Evolutionary conservation across 2,329 filamentous ascomycete genomes (phyloP).

Genomic region (Neonectria coccinea): DNA sequence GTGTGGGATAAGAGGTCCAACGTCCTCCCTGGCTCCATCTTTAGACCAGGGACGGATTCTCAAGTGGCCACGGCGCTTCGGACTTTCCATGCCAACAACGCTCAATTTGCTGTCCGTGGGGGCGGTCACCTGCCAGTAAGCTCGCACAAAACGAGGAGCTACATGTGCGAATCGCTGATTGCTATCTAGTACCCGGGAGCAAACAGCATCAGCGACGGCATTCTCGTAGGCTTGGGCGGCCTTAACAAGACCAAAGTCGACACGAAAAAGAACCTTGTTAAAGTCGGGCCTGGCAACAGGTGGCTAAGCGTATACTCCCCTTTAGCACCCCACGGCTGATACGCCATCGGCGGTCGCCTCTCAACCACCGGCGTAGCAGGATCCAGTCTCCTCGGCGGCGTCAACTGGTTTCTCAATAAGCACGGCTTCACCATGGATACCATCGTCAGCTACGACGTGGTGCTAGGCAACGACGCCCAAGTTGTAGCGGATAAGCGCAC

Average conservation of each 20-base stretch:
- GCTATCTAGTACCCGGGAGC: neutral
- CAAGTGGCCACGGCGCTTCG: neutral
- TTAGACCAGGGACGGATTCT: neutral
- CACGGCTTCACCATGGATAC: neutral
- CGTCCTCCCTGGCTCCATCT: neutral
- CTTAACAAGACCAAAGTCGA: neutral
- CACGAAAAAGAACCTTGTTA: neutral
- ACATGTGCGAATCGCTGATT: neutral
- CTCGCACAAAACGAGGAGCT: neutral
- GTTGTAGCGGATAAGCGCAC: neutral
- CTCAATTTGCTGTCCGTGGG: neutral
- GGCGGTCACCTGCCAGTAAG: neutral
- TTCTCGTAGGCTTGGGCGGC: neutral
- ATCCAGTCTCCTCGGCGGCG: slow-evolving; percentile 46
- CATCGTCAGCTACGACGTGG: slow-evolving; percentile 1
- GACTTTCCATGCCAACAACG: neutral
- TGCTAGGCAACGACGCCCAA: neutral
- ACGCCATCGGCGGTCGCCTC: slow-evolving; percentile 46
- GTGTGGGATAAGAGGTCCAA: neutral
- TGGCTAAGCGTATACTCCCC: slow-evolving; percentile 46
- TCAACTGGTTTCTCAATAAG: slow-evolving; percentile 46
- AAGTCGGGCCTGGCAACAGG: neutral
- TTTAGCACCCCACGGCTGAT: slow-evolving; percentile 38
- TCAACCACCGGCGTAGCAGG: slow-evolving; percentile 47
- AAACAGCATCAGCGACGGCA: neutral